Evolutionary conservation across 768 basidiomycete genomes (phyloP), one percentile per base, ranked within the genome.

Genomic region (Mycena floridula): DNA sequence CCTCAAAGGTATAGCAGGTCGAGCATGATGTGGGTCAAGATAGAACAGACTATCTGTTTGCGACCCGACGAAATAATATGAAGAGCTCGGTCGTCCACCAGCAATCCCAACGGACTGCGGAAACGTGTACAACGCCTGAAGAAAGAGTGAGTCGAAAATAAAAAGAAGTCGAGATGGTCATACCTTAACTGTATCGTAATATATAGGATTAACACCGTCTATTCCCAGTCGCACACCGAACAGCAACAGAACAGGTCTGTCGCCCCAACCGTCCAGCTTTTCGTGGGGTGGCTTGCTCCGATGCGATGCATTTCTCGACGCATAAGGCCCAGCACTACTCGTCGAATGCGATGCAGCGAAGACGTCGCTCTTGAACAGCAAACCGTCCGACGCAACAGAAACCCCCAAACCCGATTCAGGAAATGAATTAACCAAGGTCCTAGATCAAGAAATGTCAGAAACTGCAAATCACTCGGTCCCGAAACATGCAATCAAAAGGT

Each of bases 81-180:
- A 96, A 0, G 90, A 93, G n/a, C 89, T 89, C 0, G 95, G 96
- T 18, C 96, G 77, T 2, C 95, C 95, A 28, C 96, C 95, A 0
- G 95, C 93, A 43, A 99, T 98, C 30, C 95, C 96, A 27, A 96
- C 87, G 2, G 86, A 90, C 65, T 98, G 95, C 0, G 94, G 94
- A 63, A 93, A 91, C 0, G 87, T 89, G 59, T 93, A 97, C 25
- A 97, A 61, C 21, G 77, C 70, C 92, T 95, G 53, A 43, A 20
- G 26, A 40, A 15, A 39, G 3, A 40, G 11, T 21, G 12, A 15
- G 39, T 39, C 37, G 21, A 22, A 15, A 11, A 13, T 24, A 49
- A 18, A 44, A n/a, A n/a, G n/a, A n/a, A n/a, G 21, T 21, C 7
- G 16, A 41, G 20, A 43, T 12, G 42, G 18, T 15, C 25, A n/a